phyloP scores from a whole-genome alignment of 2,329 filamentous ascomycete genomes.

The Daldinia eschscholtzii region DNA sequence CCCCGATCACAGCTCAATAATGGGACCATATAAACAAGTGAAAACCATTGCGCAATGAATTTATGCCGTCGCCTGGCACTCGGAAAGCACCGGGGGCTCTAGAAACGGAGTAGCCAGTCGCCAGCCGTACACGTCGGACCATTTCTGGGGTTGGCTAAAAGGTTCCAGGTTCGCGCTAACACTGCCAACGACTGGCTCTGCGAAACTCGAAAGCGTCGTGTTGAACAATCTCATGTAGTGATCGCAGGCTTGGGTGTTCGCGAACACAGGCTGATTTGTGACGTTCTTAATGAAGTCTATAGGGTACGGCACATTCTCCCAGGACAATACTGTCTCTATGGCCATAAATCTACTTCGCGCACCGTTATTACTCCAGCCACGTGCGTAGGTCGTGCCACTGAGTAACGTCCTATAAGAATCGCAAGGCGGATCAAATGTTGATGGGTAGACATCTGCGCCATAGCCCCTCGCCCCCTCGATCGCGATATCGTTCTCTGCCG shows the following conservation, averaged over 20 bases:
- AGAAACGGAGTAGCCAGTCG: slow-evolving; percentile 45
- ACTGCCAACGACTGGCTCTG: slow-evolving; percentile 47
- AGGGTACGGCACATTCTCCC: slow-evolving; percentile 51
- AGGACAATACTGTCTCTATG: slow-evolving; percentile 45
- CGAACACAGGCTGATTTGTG: slow-evolving; percentile 67
- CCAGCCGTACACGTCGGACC: slow-evolving; percentile 45
- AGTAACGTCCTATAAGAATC: slow-evolving; percentile 60
- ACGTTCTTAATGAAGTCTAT: slow-evolving; percentile 62
- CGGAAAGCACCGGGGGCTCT: slow-evolving; percentile 38
- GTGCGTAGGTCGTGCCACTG: slow-evolving; percentile 43
- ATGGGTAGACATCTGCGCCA: slow-evolving; percentile 59
- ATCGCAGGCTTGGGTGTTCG: slow-evolving; percentile 57
- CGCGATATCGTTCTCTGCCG: slow-evolving; percentile 57
- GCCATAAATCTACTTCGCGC: slow-evolving; percentile 46
- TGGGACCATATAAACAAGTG: not conserved
- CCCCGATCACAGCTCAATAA: too few relatives aligned
- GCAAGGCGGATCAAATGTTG: slow-evolving; percentile 61
- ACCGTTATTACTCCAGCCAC: slow-evolving; percentile 9
- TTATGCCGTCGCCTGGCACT: slow-evolving; percentile 15
- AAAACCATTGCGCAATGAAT: not conserved
- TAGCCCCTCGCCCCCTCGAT: slow-evolving; percentile 61
- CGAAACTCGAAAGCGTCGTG: slow-evolving; percentile 54
- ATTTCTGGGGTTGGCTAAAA: slow-evolving; percentile 35
- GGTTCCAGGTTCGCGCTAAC: slow-evolving; percentile 49
- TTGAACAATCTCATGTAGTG: slow-evolving; percentile 61